Evolutionary conservation across 345 rosid genomes (phyloP), one percentile per base, ranked within the genome.

Genomic region (Trapa incisa): DNA sequence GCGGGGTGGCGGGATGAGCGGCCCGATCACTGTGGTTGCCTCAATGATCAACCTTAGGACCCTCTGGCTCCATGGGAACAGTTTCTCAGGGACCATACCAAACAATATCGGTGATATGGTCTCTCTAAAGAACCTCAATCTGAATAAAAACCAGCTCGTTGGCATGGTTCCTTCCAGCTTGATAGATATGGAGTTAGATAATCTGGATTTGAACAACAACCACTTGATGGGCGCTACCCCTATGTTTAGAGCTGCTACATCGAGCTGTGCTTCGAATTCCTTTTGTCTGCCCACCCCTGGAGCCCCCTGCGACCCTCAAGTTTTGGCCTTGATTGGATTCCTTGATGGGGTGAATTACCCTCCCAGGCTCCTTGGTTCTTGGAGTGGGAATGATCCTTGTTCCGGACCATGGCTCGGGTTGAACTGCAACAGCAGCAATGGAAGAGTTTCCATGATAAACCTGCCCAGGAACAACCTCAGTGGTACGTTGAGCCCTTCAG

Each of bases 31-130:
- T 71, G 78, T 80, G 53, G 80, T 85, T 65, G 73, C 85, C 36
- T 82, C 84, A 32, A 86, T 89, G 79, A 73, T 22, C 35, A 82
- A 80, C 3, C 79, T 82, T 42, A 75, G 65, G 39, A 72, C 71
- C 65, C 80, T 89, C n/a, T 89, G 96, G 96, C 88, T 89, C 58
- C 96, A 89, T 47, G 92, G 96, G 68, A 89, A 89, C 58, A 76
- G 75, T 68, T 89, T 89, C 80, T 76, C 88, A 9, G 96, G 96
- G 12, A 52, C 75, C 53, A 86, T 89, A 67, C 96, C 92, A 2
- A 81, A 67, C 39, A 82, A 72, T 65, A 83, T 85, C 37, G 87
- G 88, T 65, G 76, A 80, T 70, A 73, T 86, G 75, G 76, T 64
- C 73, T 39, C 68, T 12, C 81, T 86, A 73, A 83, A 76, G 74